Base-by-base conservation (phyloP, 2,329 filamentous ascomycete species). In the Aspergillus sp. region DNA sequence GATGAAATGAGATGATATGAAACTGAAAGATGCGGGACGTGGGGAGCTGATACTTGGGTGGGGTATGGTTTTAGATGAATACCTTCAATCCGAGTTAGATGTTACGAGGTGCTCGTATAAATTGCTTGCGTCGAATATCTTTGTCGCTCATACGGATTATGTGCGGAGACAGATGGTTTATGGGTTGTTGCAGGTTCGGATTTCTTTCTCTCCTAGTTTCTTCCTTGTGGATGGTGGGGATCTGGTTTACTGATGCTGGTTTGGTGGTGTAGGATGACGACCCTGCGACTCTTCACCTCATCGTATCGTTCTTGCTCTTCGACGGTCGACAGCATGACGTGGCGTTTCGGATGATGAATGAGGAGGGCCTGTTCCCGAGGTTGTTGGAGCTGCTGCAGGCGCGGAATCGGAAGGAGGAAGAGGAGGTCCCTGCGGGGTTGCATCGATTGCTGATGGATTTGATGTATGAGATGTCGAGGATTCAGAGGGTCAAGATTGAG, bases 381-480 rank as follows among this genome's bases (percentile, higher is more conserved):
- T 81, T 99, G 47, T 80, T 98, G 32, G 91, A 96, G 64, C 81
- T 99, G 66, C 88, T 98, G 69, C 85, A 88, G 70, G 83, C 81
- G 47, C 84, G 84, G 63, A 83, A 83, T 54, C 75, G 78, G 65
- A 84, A 88, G 41, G 81, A 86, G 57, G 68, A 66, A 48, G 67
- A 70, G 52, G 41, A 39, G 36, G 68, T 68, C 62, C 69, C 66
- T 71, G 83, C 86, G 23, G 83, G 86, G 55, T 81, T 98, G 62
- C 91, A 97, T 77, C 87, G 90, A 38, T 79, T 95, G 63, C 81
- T 98, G 55, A 82, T 99, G 70, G 90, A 97, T 76, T 80, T 99
- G 59, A 84, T 97, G 73, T 99, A 96, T 77, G 95, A 98, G 80
- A 97, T 97, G 90, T 93, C 92, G 48, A 86, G 96, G 62, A 92